Evolutionary conservation across 192 early-diverging fungal genomes (phyloP), one percentile per base, ranked within the genome.

Genomic region (Coemansia sp.): DNA sequence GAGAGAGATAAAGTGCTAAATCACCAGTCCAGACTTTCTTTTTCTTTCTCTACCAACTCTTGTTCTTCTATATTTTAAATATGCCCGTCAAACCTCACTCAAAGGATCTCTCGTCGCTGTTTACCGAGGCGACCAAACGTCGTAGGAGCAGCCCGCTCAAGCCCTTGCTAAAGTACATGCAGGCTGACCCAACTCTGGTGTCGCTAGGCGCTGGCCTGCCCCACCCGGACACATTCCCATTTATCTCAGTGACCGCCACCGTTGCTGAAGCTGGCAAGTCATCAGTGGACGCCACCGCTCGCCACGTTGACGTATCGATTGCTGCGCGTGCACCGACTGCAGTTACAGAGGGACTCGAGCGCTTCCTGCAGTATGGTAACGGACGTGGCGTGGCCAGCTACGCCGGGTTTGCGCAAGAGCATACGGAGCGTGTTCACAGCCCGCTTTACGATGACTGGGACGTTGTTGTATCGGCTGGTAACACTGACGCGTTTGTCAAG

Each of bases 151-250:
- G 75, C 64, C 81, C 81, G n/a, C 67, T 83, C 15, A 83, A 83
- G 70, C 45, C 69, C 16, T 58, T 78, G 52, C 50, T 40, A 43
- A 77, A 77, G 65, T 83, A 78, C 67, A 78, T 83, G 81, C 39
- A 37, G 2, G 66, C 64, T 2, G 84, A 78, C 49, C 77, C 86
- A 6, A 82, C 73, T 38, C 84, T 88, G 43, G 68, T 93, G 50
- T 89, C 89, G 37, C 80, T 93, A 1, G 90, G 90, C 10, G 89
- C 88, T 2, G 91, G 91, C 1, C 78, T 88, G 39, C 91, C 90
- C 4, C 90, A 91, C 59, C 79, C 85, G 0, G 67, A 60, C 27
- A 87, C 90, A 6, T 92, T 91, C 60, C 89, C 90, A 9, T 87
- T 90, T 60, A 83, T 71, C 7, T 73, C 76, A 11, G 74, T 92